These are phyloP conservation scores for Cyanophora paradoxa DNA, from an alignment of 78 protist genomes.

Conservation along the genomic window DNA sequence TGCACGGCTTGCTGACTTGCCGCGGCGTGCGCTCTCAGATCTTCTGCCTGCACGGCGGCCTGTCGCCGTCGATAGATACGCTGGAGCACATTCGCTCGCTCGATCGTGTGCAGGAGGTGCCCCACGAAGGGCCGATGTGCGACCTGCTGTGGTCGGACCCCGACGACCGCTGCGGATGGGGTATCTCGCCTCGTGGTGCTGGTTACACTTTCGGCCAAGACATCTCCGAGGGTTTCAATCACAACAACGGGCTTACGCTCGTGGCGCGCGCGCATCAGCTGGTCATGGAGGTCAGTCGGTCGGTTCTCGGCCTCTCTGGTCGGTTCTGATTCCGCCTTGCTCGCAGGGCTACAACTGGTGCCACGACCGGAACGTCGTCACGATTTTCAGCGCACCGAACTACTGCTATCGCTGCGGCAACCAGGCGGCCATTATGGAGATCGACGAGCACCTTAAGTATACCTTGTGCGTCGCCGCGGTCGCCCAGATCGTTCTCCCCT, in stretches of 20 bases:
- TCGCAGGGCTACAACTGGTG: constrained; percentile 88
- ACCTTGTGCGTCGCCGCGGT: constrained; percentile 17
- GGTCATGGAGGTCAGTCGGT: constrained; percentile 73
- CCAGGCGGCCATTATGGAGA: constrained; percentile 65
- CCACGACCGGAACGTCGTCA: constrained; percentile 82
- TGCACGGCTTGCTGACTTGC: background rate
- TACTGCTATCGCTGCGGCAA: constrained; percentile 97
- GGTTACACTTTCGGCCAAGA: constrained; percentile 94
- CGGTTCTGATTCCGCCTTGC: too few relatives aligned
- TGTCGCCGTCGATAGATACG: constrained; percentile 80
- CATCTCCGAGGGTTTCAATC: constrained; percentile 78
- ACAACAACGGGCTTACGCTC: constrained; percentile 67
- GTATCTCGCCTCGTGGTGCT: constrained; percentile 94
- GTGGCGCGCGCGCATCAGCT: constrained; percentile 96
- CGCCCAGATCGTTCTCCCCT: background rate
- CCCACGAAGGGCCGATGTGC: constrained; percentile 74
- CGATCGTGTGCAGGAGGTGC: constrained; percentile 84
- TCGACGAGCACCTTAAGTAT: constrained; percentile 41
- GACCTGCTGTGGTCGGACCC: constrained; percentile 94
- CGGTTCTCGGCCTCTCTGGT: too few relatives aligned
- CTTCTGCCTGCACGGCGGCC: constrained; percentile 95
- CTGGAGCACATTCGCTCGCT: constrained; percentile 67
- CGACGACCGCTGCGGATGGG: constrained; percentile 71
- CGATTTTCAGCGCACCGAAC: constrained; percentile 98
- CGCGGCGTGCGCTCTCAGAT: constrained; percentile 36